Conservation (phyloP, 495 filamentous ascomycete genomes). For the Aspergillus incahuasiensis region DNA sequence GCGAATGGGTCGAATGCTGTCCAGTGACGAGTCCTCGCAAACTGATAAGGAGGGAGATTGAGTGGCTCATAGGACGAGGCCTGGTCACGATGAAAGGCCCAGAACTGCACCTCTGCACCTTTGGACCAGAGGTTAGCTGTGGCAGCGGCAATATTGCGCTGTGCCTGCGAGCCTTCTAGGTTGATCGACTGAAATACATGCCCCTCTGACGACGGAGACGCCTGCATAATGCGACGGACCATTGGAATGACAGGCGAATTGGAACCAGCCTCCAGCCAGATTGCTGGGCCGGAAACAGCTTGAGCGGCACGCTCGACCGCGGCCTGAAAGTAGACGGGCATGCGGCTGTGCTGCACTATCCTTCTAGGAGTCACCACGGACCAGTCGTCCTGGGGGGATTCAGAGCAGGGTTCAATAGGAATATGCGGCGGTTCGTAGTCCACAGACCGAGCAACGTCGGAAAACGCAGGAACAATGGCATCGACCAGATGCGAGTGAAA, state of each 20-base stretch:
- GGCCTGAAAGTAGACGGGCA: constrained; percentile 46
- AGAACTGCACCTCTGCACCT: constrained; percentile 38
- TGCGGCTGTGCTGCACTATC: constrained; percentile 40
- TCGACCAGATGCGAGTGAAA: constrained; percentile 48
- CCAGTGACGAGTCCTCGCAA: constrained; percentile 42
- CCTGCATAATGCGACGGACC: constrained; percentile 27
- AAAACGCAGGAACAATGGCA: constrained; percentile 24
- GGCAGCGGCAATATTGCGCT: constrained; percentile 27
- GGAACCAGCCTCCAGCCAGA: constrained; percentile 49
- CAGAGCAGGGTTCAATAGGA: constrained; percentile 26
- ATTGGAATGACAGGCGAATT: constrained; percentile 41
- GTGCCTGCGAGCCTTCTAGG: constrained; percentile 25
- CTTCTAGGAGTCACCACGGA: constrained; percentile 21
- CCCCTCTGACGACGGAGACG: neutral
- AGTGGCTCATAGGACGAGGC: constrained; percentile 26
- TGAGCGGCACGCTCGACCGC: constrained; percentile 40
- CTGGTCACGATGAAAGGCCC: constrained; percentile 38
- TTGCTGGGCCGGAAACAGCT: constrained; percentile 22
- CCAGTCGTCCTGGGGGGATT: too few relatives aligned
- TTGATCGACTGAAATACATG: constrained; percentile 38
- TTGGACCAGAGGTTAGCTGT: constrained; percentile 43
- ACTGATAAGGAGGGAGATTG: constrained; percentile 49
- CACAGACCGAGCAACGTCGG: constrained; percentile 21
- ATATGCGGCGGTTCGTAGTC: constrained; percentile 29
- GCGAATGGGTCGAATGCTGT: too few relatives aligned